Evolutionary conservation across 768 basidiomycete species (phyloP), one percentile per base, ranked within the genome.

Genomic region (Nevesoporus exiguus): DNA sequence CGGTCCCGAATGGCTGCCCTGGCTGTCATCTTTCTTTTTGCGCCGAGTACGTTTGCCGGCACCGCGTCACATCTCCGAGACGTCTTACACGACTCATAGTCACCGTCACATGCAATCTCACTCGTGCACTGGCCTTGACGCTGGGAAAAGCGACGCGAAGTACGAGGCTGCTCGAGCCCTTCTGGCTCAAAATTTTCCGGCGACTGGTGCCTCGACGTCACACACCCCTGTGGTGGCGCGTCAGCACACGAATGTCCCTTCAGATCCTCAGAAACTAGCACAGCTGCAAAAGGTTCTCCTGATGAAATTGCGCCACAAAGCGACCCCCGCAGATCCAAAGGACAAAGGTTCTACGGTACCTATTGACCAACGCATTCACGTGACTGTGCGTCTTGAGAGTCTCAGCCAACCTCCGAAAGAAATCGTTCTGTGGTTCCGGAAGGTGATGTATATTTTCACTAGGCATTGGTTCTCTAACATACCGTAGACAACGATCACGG

Each of bases 271-370:
- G 50, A 83, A 83, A 59, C 65, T 79, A 21, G 80, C 77, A 1
- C 80, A 82, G 56, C 67, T 76, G 54, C 76, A 77, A 52, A 82
- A 81, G 60, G 64, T 90, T 17, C 80, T 84, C 61, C 64, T 85
- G 6, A 88, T 92, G 79, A 88, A 83, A 64, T 79, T 93, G 78
- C 82, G 84, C 50, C 88, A 87, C 64, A 77, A 74, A 36, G 91
- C 91, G 11, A 60, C 73, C 39, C 80, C 88, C 3, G 81, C 74
- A 8, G 83, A 91, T 61, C 75, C 80, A 19, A 82, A 78, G 61
- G 83, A 86, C 63, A 78, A 72, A 48, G 49, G 69, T 2, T 72
- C 75, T 11, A 69, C 72, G 15, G 67, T 82, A 1, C 71, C 82
- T 14, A 62, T 81, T 41, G 78, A 80, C 22, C 76, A 88, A 53